These are phyloP conservation scores for Cyathus striatus DNA, from an alignment of 768 basidiomycete genomes.

Conservation along the genomic window DNA sequence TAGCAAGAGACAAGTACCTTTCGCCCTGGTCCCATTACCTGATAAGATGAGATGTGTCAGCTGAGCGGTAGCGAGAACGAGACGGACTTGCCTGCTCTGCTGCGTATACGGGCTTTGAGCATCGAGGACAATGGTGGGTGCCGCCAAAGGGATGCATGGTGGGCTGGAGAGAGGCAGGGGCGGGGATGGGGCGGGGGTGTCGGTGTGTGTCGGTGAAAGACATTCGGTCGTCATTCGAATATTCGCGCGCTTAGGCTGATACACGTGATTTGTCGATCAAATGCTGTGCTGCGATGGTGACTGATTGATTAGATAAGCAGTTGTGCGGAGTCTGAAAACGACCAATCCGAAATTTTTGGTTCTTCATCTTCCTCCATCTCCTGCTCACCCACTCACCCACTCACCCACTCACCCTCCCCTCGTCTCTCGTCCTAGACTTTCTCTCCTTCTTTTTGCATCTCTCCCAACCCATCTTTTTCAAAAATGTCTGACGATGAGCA, in stretches of 20 bases:
- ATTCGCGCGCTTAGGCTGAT: no score
- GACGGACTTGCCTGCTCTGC: slow-evolving; percentile 69
- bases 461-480: slow-evolving; percentile 15
- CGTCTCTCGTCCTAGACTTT: slow-evolving; percentile 10
- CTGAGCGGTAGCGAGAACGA: neutral
- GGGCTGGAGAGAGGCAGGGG: no score
- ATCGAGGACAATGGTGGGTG: slow-evolving; percentile 68
- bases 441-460: slow-evolving; percentile 15
- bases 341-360: slow-evolving; percentile 26
- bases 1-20: slow-evolving; percentile 48
- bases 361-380: slow-evolving; percentile 11
- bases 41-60: slow-evolving; percentile 8
- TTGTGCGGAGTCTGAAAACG: slow-evolving; percentile 27
- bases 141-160: slow-evolving; percentile 72
- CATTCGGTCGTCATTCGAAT: no score
- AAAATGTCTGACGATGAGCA: slow-evolving; percentile 87
- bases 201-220: no score
- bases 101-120: slow-evolving; percentile 75
- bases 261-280: neutral
- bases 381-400: no score
- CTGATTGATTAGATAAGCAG: slow-evolving; percentile 16
- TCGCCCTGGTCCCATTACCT: slow-evolving; percentile 85
- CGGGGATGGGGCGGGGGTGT: slow-evolving; percentile 2
- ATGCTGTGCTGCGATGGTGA: no score
- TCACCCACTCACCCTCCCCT: no score